Evolutionary conservation across 1,284 basidiomycete genomes (phyloP), one percentile per base, ranked within the genome.

Genomic region (Cryptococcus sp.): DNA sequence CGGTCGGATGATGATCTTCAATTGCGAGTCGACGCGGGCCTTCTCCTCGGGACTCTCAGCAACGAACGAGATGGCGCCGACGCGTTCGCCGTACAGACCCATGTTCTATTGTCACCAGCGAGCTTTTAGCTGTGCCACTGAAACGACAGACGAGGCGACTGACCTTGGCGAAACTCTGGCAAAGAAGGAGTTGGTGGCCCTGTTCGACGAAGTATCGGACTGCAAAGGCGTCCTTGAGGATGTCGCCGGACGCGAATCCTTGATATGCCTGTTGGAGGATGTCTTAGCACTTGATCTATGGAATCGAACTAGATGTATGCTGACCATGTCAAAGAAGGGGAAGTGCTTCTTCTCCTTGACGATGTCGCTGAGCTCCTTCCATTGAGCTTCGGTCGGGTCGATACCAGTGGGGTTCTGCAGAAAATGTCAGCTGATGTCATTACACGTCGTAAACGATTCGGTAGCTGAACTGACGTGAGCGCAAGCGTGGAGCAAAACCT

Each of bases 331-430:
- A 68, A 85, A 84, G 76, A 85, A 82, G 27, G 82, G 79, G 64
- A 82, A 81, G 74, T 83, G 83, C 50, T 80, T 78, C 76, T 82
- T 81, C 55, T 79, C 70, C 64, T 89, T 86, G 70, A 97, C 82
- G 61, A 98, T 82, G 68, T 92, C 84, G 54, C 90, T 93, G 62
- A 99, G 88, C 79, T 93, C 86, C 65, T 85, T 85, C 96, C 96
- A 99, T 82, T 99, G 94, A 59, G 87, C 88, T 40, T 84, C 85
- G 5, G 93, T 97, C 23, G 94, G 95, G 82, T 99, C 96, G 65
- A 99, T 87, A 67, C 96, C 93, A 35, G 94, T 97, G 3, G 96
- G 96, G 81, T 99, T 99, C 83, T 99, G 95, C 42, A 13, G n/a
- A 2, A 15, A 11, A 8, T 43, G 35, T 41, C 17, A 40, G 51